Base-by-base conservation (phyloP, 2,329 filamentous ascomycete species). In the Diaporthe velutina region DNA sequence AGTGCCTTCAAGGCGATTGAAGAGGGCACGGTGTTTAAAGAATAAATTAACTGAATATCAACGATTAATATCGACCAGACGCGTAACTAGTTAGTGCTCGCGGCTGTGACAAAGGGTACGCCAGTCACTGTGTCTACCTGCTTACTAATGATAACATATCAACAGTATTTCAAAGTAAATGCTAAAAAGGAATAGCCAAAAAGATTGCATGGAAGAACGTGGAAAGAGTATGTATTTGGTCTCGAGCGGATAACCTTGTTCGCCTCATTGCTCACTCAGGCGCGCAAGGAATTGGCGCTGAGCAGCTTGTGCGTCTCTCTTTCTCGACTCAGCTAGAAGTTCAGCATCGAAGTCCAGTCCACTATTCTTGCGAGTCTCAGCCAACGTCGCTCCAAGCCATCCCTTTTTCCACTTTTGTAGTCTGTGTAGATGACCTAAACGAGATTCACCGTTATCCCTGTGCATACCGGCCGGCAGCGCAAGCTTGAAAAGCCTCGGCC, bases 211-310 rank as follows among this genome's bases (percentile, higher is more conserved):
- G 40, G 19, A 42, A 42, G 15, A 42, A 42, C 40, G 13, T n/a
- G 15, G 19, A 42, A 42, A 19, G 15, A 8, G 19, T n/a, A n/a
- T n/a, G n/a, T n/a, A n/a, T n/a, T n/a, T n/a, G n/a, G n/a, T n/a
- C n/a, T n/a, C n/a, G n/a, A n/a, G n/a, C n/a, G n/a, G n/a, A n/a
- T n/a, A n/a, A n/a, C n/a, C n/a, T n/a, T n/a, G n/a, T n/a, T 55
- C 85, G 9, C 9, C 12, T 58, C 54, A n/a, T 1, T 12, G 10
- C 35, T 42, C 38, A 4, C 58, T n/a, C 1, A 61, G 7, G 6
- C n/a, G 7, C n/a, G 35, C 2, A 7, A 61, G 38, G 3, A 61
- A 42, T 10, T 15, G n/a, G 19, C 7, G n/a, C 3, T 28, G 58
- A 10, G 38, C 38, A 3, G 15, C 58, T 12, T 61, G 35, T 7